Percentiles rank a stretch among this genome's conserved stretches.
These are phyloP conservation scores for Claviceps monticola DNA, from an alignment of 2,329 filamentous ascomycete genomes.

Conservation along the genomic window DNA sequence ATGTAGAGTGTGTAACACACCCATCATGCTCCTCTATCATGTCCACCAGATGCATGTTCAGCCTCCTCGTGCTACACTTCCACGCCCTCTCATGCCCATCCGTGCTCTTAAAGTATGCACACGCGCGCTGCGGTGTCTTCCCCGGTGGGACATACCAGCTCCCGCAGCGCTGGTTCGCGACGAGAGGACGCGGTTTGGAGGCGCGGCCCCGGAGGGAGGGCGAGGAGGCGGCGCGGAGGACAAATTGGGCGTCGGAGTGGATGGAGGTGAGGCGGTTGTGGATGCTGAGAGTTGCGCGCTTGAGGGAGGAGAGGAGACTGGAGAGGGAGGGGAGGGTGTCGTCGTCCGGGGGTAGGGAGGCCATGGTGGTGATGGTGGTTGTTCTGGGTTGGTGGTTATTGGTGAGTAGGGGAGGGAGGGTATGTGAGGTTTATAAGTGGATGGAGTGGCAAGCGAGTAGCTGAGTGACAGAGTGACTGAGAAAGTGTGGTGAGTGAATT, in stretches of 20 bases:
- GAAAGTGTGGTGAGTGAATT: too few relatives aligned
- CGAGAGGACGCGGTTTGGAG: slow-evolving; percentile 49
- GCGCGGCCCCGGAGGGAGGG: slow-evolving; percentile 7
- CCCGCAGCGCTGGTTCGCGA: slow-evolving; percentile 91
- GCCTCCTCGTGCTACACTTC: slow-evolving; percentile 70
- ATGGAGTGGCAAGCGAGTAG: too few relatives aligned
- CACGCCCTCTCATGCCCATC: slow-evolving; percentile 87
- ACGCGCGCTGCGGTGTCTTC: slow-evolving; percentile 42
- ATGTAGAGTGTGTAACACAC: slow-evolving; percentile 24
- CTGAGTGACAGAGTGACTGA: too few relatives aligned
- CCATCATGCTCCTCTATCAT: slow-evolving; percentile 54
- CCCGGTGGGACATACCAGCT: slow-evolving; percentile 77
- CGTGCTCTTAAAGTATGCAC: slow-evolving; percentile 94
- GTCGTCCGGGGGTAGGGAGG: slow-evolving; percentile 24
- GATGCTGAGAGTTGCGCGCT: slow-evolving; percentile 62
- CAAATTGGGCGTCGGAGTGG: slow-evolving; percentile 60
- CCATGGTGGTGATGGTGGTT: too few relatives aligned
- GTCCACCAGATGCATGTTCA: slow-evolving; percentile 72
- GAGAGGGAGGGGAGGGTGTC: slow-evolving; percentile 52
- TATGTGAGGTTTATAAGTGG: too few relatives aligned
- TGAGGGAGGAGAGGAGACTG: slow-evolving; percentile 56
- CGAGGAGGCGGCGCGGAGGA: slow-evolving; percentile 39
- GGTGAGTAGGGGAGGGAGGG: background rate
- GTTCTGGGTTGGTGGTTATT: background rate
- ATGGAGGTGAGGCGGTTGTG: slow-evolving; percentile 75